phyloP scores from a whole-genome alignment of 2,329 filamentous ascomycete genomes.

The Fusarium musae region DNA sequence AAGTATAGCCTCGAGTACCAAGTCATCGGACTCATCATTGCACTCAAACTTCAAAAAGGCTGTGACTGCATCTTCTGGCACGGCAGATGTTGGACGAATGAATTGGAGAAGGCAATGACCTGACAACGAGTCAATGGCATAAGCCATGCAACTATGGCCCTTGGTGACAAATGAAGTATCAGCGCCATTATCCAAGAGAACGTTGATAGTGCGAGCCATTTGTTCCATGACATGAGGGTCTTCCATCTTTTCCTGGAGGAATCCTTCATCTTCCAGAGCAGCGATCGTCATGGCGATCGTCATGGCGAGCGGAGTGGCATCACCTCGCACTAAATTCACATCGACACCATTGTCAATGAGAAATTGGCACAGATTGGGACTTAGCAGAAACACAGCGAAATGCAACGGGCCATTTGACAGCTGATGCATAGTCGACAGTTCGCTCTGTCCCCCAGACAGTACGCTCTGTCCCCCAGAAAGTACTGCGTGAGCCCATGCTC shows the following conservation, averaged over 20 bases:
- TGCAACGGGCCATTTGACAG: background rate
- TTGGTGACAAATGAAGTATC: background rate
- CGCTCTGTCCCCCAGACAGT: background rate
- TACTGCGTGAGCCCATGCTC: background rate
- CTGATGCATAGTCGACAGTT: background rate
- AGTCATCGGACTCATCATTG: background rate
- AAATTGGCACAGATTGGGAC: background rate
- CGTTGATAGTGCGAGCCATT: background rate
- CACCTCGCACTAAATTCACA: background rate
- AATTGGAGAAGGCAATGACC: background rate
- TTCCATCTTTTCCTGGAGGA: background rate
- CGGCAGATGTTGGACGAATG: background rate
- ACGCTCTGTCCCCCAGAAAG: background rate
- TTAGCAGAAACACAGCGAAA: rapidly evolving
- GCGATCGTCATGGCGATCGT: background rate
- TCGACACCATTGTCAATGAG: background rate
- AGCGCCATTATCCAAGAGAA: background rate
- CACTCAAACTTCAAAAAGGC: background rate
- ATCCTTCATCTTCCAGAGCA: too few species aligned
- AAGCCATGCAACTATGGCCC: background rate
- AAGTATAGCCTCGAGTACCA: background rate
- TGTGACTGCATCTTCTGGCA: background rate
- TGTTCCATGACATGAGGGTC: rapidly evolving
- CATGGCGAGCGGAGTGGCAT: background rate
- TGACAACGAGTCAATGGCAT: background rate